Conservation (phyloP, 768 basidiomycete species). For the Neoboletus brunneissimus region DNA sequence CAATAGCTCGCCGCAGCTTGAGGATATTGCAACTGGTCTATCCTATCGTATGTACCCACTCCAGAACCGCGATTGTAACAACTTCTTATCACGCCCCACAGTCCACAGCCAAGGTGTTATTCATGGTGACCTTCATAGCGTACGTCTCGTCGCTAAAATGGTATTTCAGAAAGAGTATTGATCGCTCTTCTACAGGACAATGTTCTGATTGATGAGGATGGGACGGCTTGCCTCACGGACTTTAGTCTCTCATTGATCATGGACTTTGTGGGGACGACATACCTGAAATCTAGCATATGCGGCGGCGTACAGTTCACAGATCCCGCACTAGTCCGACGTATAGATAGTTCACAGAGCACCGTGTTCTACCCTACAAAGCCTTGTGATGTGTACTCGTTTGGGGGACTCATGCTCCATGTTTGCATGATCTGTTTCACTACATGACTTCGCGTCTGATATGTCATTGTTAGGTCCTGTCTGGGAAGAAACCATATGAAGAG, state of each 20-base stretch:
- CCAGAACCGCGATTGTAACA: background rate
- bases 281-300: slow-evolving; percentile 31
- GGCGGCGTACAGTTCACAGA: slow-evolving; percentile 50
- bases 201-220: slow-evolving; percentile 40
- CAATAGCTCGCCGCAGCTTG: slow-evolving; percentile 10
- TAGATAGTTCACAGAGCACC: background rate
- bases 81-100: background rate
- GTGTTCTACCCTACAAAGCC: slow-evolving; percentile 14
- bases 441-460: slow-evolving; percentile 4
- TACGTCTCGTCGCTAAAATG: slow-evolving; percentile 9
- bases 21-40: slow-evolving; percentile 23
- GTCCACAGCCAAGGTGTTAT: slow-evolving; percentile 26
- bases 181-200: slow-evolving; percentile 29
- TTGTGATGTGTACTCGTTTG: slow-evolving; percentile 32
- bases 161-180: background rate
- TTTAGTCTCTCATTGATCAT: slow-evolving; percentile 39
- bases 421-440: background rate
- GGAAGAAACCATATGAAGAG: slow-evolving; percentile 18
- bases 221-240: slow-evolving; percentile 45
- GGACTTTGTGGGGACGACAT: slow-evolving; percentile 29
- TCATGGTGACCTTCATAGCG: slow-evolving; percentile 39
- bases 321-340: slow-evolving; percentile 25
- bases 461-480: slow-evolving; percentile 18
- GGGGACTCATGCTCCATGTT: slow-evolving; percentile 37
- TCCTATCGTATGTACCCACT: slow-evolving; percentile 18